Percentiles rank a stretch among this genome's conserved stretches.
Conservation (phyloP, 2,329 filamentous ascomycete genomes). For the Emergomyces africanus region DNA sequence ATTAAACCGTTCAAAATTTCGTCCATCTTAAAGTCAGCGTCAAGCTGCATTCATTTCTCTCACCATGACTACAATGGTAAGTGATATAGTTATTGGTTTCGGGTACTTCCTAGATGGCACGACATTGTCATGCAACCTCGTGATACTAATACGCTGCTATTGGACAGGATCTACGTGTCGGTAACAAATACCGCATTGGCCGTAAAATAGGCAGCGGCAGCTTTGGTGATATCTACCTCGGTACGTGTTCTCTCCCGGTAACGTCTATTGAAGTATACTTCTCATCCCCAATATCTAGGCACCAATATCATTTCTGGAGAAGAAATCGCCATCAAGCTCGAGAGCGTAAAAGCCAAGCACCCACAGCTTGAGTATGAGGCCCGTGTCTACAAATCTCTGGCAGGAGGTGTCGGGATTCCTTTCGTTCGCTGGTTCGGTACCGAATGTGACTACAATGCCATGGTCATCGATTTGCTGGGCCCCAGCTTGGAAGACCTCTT, state of each 20-base stretch:
- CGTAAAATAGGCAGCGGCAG: constrained; percentile 97
- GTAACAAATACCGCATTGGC: constrained; percentile 99
- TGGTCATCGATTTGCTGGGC: constrained; percentile 94
- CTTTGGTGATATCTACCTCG: constrained; percentile 96
- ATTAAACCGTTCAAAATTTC: not conserved
- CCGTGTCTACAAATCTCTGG: constrained; percentile 73
- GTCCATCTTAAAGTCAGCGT: not conserved
- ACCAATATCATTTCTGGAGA: constrained; percentile 99
- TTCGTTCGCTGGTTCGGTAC: constrained; percentile 99
- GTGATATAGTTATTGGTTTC: constrained; percentile 8
- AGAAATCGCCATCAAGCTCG: constrained; percentile 99
- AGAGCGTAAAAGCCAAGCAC: constrained; percentile 99
- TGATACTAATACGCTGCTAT: not conserved
- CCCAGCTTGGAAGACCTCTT: constrained; percentile 95
- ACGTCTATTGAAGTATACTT: constrained; percentile 3
- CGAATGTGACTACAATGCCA: constrained; percentile 99
- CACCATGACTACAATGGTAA: constrained; percentile 53
- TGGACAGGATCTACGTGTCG: constrained; percentile 84
- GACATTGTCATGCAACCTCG: not conserved
- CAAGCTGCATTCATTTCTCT: constrained; percentile 20
- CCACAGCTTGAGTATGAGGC: constrained; percentile 98
- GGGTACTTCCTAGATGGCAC: constrained; percentile 10
- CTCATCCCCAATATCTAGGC: constrained; percentile 37
- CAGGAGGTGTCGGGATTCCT: constrained; percentile 92
- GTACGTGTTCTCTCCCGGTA: constrained; percentile 32